Conservation (phyloP, 2,329 filamentous ascomycete species). For the Sporothrix mexicana region DNA sequence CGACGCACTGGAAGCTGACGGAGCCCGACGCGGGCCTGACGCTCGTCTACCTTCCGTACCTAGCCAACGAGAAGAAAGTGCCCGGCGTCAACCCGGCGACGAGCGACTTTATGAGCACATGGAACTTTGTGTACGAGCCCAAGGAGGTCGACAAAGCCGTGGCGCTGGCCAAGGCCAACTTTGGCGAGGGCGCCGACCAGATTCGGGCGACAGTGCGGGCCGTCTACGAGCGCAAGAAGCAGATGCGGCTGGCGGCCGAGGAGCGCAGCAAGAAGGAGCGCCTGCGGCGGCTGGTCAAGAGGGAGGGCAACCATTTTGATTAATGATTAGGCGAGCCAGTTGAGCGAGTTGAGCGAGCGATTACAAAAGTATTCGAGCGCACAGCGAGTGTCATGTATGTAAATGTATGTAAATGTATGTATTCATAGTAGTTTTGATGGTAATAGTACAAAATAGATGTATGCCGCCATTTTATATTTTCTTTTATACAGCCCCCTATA, state of each 20-base stretch:
- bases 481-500: slow-evolving; percentile 23
- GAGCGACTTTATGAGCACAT: slow-evolving; percentile 89
- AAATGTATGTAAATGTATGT: slow-evolving; percentile 10
- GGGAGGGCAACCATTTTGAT: slow-evolving; percentile 71
- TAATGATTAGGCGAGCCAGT: neutral
- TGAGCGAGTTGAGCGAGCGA: neutral
- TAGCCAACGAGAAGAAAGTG: slow-evolving; percentile 76
- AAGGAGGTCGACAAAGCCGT: slow-evolving; percentile 88
- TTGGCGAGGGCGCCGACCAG: slow-evolving; percentile 77
- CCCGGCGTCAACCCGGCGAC: slow-evolving; percentile 81
- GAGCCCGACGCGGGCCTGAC: slow-evolving; percentile 82
- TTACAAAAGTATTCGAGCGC: neutral
- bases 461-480: slow-evolving; percentile 7
- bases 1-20: slow-evolving; percentile 72
- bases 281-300: slow-evolving; percentile 55
- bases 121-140: slow-evolving; percentile 97
- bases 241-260: slow-evolving; percentile 60
- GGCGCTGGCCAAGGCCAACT: slow-evolving; percentile 83
- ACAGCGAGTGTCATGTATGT: neutral
- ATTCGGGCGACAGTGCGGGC: slow-evolving; percentile 80
- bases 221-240: slow-evolving; percentile 92
- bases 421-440: slow-evolving; percentile 28
- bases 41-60: slow-evolving; percentile 87
- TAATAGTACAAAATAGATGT: slow-evolving; percentile 30
- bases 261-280: slow-evolving; percentile 46